Conservation (phyloP, 495 filamentous ascomycete species). For the Physcia stellaris region DNA sequence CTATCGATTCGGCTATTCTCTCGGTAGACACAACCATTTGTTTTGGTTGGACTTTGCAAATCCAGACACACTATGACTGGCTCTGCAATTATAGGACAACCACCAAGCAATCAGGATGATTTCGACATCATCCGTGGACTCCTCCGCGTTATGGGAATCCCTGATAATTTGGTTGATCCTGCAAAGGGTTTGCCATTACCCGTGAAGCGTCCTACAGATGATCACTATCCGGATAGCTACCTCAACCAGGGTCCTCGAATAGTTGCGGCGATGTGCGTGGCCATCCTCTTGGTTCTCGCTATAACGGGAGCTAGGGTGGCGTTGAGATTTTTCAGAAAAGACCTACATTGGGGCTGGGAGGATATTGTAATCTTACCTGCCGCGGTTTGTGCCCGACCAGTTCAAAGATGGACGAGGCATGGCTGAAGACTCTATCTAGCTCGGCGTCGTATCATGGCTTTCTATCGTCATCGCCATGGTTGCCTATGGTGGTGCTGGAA, state of each 20-base stretch:
- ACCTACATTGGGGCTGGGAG: conserved; percentile 3
- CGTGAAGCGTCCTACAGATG: background rate
- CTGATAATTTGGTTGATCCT: background rate
- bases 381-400: background rate
- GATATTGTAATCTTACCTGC: conserved; percentile 7
- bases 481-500: conserved; percentile 11
- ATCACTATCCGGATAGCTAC: background rate
- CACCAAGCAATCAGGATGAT: conserved; percentile 9
- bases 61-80: background rate
- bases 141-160: background rate
- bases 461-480: conserved; percentile 3
- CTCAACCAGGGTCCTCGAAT: background rate
- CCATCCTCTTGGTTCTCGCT: conserved; percentile 3
- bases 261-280: background rate
- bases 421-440: background rate
- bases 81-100: conserved; percentile 10
- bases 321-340: conserved; percentile 4
- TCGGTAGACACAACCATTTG: background rate
- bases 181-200: conserved; percentile 3
- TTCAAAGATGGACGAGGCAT: background rate
- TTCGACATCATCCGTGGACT: conserved; percentile 6
- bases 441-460: background rate
- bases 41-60: background rate
- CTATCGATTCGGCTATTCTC: too few relatives aligned
- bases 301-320: conserved; percentile 6